phyloP scores from a whole-genome alignment of 2,329 filamentous ascomycete genomes.

The Trichoderma sp. region DNA sequence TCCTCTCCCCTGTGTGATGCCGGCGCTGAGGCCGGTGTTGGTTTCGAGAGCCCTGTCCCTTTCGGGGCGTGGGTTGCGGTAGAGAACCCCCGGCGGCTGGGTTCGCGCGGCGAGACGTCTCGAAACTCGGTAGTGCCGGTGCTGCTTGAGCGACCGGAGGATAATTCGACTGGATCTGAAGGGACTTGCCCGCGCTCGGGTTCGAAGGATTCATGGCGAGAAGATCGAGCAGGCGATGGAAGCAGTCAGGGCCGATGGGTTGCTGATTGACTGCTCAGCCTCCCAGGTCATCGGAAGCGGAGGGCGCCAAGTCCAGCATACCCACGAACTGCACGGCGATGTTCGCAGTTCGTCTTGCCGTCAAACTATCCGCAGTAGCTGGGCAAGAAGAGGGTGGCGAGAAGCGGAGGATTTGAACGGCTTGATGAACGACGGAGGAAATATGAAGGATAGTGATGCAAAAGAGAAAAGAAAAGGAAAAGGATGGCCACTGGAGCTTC shows the following conservation, averaged over 20 bases:
- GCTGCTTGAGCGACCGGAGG: constrained; percentile 47
- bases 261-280: constrained; percentile 21
- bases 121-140: constrained; percentile 53
- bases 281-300: constrained; percentile 10
- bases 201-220: constrained; percentile 43
- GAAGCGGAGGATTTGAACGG: neutral
- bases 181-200: constrained; percentile 54
- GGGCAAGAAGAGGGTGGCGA: neutral
- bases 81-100: constrained; percentile 38
- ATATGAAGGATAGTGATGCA: constrained; percentile 12
- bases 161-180: constrained; percentile 50
- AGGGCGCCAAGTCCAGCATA: constrained; percentile 22
- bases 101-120: constrained; percentile 54
- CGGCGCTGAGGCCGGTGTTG: constrained; percentile 83
- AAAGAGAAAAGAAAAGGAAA: constrained; percentile 25
- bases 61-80: constrained; percentile 61
- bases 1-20: constrained; percentile 54
- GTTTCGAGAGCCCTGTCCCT: constrained; percentile 74
- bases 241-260: neutral
- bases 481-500: constrained; percentile 27
- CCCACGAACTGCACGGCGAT: constrained; percentile 24
- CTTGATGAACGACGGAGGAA: neutral
- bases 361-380: neutral
- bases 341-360: constrained; percentile 11
- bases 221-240: constrained; percentile 8